Base-by-base conservation (phyloP, 768 basidiomycete species). In the Daedaleopsis sinensis region DNA sequence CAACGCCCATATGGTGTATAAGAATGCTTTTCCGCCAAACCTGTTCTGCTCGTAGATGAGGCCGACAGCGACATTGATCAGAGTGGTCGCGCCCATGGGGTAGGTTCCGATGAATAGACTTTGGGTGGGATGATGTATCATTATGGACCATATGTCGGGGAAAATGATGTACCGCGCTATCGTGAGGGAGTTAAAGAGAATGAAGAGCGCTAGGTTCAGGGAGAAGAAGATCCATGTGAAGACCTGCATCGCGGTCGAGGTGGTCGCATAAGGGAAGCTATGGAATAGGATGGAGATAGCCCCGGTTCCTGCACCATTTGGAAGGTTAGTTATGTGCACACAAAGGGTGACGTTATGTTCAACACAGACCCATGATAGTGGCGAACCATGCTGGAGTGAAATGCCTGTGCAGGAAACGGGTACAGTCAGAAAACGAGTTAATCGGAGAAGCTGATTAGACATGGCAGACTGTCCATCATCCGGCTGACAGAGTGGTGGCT, bases 51-150 rank as follows among this genome's bases (percentile, higher is more conserved):
- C 63, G 60, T 83, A 70, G n/a, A 86, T 72, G 39, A 82, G 73
- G 6, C 73, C 72, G 19, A 83, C 75, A 0, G 81, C 80, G 42
- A 82, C 74, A 57, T 78, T 83, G 55, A 89, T 80, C 37, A 90
- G 71, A 1, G 88, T 89, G 2, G 83, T 77, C 5, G 76, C 79
- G 15, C 81, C 87, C 87, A 89, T 90, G 0, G 87, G 85, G 63
- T 76, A 79, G 8, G 73, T 74, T 36, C 78, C 77, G 3, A 82
- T 72, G 64, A 76, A 86, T 38, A 85, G 75, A 62, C 82, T 81
- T 57, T 84, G 80, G 4, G 74, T 72, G 5, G 84, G 82, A 62
- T 84, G 81, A 2, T 64, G 72, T 21, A 86, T 60, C 79, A 83
- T 83, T 6, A 71, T 69, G 0, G 65, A 63, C 82, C 83, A 85